Conservation (phyloP, 2,329 filamentous ascomycete genomes). For the Fusarium sp. region DNA sequence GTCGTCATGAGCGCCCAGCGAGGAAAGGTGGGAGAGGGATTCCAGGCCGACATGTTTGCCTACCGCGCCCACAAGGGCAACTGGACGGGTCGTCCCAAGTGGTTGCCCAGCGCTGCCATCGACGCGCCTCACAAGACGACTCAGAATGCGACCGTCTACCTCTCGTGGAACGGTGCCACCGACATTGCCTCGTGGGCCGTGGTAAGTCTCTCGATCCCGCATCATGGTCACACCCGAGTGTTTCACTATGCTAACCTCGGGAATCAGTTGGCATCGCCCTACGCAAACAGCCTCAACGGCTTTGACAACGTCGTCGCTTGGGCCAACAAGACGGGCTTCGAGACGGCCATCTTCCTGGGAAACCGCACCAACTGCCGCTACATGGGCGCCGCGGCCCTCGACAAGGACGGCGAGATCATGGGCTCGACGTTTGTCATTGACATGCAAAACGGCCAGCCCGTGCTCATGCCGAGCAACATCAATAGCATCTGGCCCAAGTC, state of each 20-base stretch:
- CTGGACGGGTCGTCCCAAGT: conserved; percentile 49
- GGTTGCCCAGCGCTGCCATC: conserved; percentile 50
- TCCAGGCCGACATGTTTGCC: conserved; percentile 47
- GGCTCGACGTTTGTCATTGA: conserved; percentile 49
- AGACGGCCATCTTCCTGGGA: conserved; percentile 44
- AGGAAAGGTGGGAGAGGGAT: conserved; percentile 41
- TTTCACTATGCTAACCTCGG: conserved; percentile 34
- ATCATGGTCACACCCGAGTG: not conserved
- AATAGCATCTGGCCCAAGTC: conserved; percentile 30
- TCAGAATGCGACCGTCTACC: conserved; percentile 45
- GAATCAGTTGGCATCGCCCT: conserved; percentile 43
- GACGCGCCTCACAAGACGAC: conserved; percentile 45
- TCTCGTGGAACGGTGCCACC: conserved; percentile 54
- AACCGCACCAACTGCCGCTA: conserved; percentile 35
- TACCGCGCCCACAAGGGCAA: conserved; percentile 49
- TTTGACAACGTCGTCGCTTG: conserved; percentile 44
- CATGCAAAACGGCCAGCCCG: conserved; percentile 46
- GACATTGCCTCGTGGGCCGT: conserved; percentile 49
- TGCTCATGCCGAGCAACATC: conserved; percentile 42
- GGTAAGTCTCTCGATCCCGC: conserved; percentile 39
- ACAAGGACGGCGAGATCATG: conserved; percentile 43
- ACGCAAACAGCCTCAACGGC: conserved; percentile 38
- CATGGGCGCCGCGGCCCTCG: conserved; percentile 47
- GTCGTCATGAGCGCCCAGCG: conserved; percentile 48
- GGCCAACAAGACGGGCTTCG: conserved; percentile 49